Base-by-base conservation (phyloP, 1,139 yeast genomes). In the Suhomyces terraborum region DNA sequence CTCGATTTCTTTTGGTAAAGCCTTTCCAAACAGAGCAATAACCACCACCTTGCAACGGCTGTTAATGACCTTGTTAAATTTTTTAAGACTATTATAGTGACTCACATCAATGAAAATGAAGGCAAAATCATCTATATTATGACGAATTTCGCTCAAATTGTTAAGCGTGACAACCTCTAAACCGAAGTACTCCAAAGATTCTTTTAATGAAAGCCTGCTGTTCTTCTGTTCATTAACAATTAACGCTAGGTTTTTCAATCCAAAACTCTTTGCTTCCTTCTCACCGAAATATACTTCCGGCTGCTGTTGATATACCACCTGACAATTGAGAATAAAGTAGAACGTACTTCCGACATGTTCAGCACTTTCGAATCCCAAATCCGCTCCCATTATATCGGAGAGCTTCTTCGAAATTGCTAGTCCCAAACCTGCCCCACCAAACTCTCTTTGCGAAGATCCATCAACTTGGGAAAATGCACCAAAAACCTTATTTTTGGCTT, bases 371-470 rank as follows among this genome's bases (percentile, higher is more conserved):
- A 77, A 77, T 4, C 74, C 65, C 25, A 80, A 63, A 6, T 62
- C 62, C 1, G 84, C 84, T 25, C 80, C 81, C 84, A 80, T 79
- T 25, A 78, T 55, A 41, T 78, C 82, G 1, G 79, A 77, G 23
- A 79, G 62, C 53, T 76, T 77, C 52, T 78, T 79, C 13, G 82
- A 76, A 37, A 80, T 79, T 0, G 84, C 80, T 33, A 80, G 59
- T 1, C 85, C 84, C 14, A 80, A 61, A 0, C 85, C 85, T 0
- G 83, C 69, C 2, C 85, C 85, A 9, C 84, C 84, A 58, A 69
- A 76, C 3, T 65, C 75, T 45, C 85, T 62, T 47, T 78, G 66
- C 1, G 82, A 69, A 2, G 82, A 77, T 0, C 82, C 82, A 54
- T 80, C 84, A 14, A 77, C 82, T 56, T 79, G 84, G 27, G 79